Base-by-base conservation (phyloP, 495 filamentous ascomycete species). In the Penicillium angulare region DNA sequence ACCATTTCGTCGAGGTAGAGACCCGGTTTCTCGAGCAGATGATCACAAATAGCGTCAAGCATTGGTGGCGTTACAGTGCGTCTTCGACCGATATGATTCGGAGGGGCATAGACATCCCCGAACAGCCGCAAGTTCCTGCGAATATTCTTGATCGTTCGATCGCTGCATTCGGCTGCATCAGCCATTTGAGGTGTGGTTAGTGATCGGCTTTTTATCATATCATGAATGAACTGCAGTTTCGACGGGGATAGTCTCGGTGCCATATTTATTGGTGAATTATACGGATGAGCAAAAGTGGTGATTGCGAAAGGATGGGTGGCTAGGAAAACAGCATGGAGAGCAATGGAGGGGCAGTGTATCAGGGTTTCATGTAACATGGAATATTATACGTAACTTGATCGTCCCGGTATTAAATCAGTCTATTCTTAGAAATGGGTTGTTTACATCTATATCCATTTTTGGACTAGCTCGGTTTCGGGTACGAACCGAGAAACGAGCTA, bases 61-160 rank as follows among this genome's bases (percentile, higher is more conserved):
- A 69, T 72, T 22, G 56, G 26, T 43, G 53, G 57, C 31, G 55
- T 59, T 32, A 71, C 52, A 24, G 24, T 47, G 17, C 39, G 50
- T 16, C 36, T 48, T 36, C 58, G 43, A 49, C 61, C 64, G 5
- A 17, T 17, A 41, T 7, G 38, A 17, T n/a, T 23, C 7, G 38
- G 17, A 53, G 58, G 13, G 15, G 63, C 47, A 49, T 52, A 56
- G 9, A 49, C 45, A n/a, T n/a, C 51, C 13, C 61, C 49, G 52
- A 61, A 67, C 29, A 49, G 29, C 16, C 49, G 57, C 38, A 67
- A 43, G 47, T 67, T 67, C 24, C 55, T 55, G 33, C 44, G 48
- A 47, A 65, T 61, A 22, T 42, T 40, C 54, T 41, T 55, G 44
- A 70, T 40, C 35, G 34, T 34, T 10, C 5, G 21, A 9, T 44